Evolutionary conservation across 176 grass and related monocot species (phyloP).

Genomic region (Oryza meridionalis): DNA sequence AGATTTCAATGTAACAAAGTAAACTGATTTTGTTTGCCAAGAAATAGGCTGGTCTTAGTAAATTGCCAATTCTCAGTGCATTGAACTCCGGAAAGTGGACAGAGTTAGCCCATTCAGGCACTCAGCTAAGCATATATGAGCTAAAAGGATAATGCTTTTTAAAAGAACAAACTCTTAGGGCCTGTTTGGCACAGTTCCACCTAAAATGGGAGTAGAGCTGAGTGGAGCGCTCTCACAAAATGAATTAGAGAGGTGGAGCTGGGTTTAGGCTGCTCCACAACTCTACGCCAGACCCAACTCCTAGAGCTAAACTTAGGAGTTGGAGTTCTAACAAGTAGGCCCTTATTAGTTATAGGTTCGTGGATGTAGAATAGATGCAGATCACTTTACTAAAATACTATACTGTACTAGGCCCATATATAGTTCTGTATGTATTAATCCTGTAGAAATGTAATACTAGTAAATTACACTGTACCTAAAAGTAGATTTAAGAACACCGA

Average conservation of each 20-base stretch:
- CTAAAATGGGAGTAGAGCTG: no score
- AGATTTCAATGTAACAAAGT: background rate
- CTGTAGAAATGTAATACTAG: conserved; percentile 12
- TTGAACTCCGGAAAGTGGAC: background rate
- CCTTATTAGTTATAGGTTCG: background rate
- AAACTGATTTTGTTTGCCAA: background rate
- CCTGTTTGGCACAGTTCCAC: no score
- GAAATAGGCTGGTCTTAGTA: background rate
- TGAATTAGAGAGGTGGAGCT: no score
- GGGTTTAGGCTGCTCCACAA: no score
- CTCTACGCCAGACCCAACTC: no score
- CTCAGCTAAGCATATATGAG: conserved; percentile 7
- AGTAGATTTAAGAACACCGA: conserved; percentile 86
- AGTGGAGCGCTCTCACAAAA: no score
- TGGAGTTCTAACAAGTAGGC: no score
- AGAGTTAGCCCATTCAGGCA: background rate
- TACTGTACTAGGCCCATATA: background rate
- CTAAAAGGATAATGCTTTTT: conserved; percentile 15
- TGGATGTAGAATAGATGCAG: background rate
- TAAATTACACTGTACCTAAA: conserved; percentile 49
- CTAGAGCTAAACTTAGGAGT: no score
- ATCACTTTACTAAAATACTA: background rate
- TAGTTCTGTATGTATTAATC: conserved; percentile 23
- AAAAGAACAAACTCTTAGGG: background rate
- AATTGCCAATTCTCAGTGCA: background rate